Evolutionary conservation across 2,329 filamentous ascomycete genomes (phyloP), one percentile per base, ranked within the genome.

Genomic region (Cercospora sojina): DNA sequence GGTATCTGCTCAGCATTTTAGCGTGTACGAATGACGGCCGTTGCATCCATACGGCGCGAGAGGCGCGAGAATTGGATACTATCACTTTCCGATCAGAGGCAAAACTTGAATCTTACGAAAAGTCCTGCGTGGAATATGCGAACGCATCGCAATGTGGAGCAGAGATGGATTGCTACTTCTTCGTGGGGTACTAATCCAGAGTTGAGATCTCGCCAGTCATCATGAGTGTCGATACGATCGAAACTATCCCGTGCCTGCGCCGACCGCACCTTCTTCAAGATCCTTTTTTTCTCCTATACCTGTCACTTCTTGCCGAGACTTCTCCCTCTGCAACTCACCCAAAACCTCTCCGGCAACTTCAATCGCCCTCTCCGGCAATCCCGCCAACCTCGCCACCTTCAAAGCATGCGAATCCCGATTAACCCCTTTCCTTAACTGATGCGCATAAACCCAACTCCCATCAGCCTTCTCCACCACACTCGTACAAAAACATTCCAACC

Each of bases 351-450:
- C 82, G 5, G 94, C 93, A 69, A 92, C 82, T 23, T 82, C 80
- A 63, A 97, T 87, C 3, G 90, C 91, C 53, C 84, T 82, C 67
- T 89, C 87, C 0, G 93, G 93, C 72, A 97, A 74, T 1, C 82
- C 93, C 5, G 95, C 96, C 71, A 98, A 81, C 69, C 86, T 85
- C 2, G 95, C 95, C n/a, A 99, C 95, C 76, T 97, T 98, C 67
- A 99, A 82, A 18, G 96, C 95, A 80, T 99, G 95, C 68, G 92
- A 96, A 71, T 90, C 84, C 60, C 88, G 86, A 79, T 98, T 99
- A 65, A 97, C 87, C 0, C 95, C 95, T 76, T 85, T 88, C 63
- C 87, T 86, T 78, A 99, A 79, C 71, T 86, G 90, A 80, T 99
- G 93, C 64, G 96, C 85, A 80, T 96, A 99, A 49, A 90, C 88